Base-by-base conservation (phyloP, 257 asterid species). In the Cynanchum wilfordii region DNA sequence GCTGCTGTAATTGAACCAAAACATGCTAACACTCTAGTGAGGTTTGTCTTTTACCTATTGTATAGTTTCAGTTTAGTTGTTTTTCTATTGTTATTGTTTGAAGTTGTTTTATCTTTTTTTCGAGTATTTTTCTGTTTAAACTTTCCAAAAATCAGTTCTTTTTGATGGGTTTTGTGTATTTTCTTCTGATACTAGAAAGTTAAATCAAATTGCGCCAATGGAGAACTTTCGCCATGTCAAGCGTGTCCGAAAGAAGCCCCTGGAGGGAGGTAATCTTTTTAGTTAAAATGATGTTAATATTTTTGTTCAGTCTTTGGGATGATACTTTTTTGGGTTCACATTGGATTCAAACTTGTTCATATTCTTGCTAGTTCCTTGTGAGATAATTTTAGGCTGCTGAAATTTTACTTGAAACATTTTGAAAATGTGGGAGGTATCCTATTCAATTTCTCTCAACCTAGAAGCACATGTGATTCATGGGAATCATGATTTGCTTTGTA, bases 161-260 rank as follows among this genome's bases (percentile, higher is more conserved):
- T 54, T 20, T 45, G 10, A 3, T 62, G 64, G 19, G 42, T 52
- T 2, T 69, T 33, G 10, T 40, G 38, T 65, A 19, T 73, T 64
- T 29, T 19, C 29, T 75, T 75, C 27, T 76, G 54, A 62, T 81
- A 60, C 67, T 66, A 92, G 97, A 91, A 91, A 88, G 79, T 83
- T 94, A 75, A 94, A 88, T 84, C 86, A 81, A 47, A 79, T 85
- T 72, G 91, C 96, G 33, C 96, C 97, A 42, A 65, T 94, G 84
- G 97, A 89, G 81, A 95, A 86, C 79, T 87, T 89, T 76, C 95
- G 91, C 76, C 99, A 94, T 78, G 97, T 94, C 75, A 94, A 89
- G 88, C 93, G 97, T 42, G 78, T 91, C 40, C 83, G 77, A 68
- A 94, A 85, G 88, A 79, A 78, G 70, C 73, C 80, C 73, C 80